These are phyloP conservation scores for Umbellularia californica DNA, from an alignment of 164 flowering plant species.

Conservation along the genomic window DNA sequence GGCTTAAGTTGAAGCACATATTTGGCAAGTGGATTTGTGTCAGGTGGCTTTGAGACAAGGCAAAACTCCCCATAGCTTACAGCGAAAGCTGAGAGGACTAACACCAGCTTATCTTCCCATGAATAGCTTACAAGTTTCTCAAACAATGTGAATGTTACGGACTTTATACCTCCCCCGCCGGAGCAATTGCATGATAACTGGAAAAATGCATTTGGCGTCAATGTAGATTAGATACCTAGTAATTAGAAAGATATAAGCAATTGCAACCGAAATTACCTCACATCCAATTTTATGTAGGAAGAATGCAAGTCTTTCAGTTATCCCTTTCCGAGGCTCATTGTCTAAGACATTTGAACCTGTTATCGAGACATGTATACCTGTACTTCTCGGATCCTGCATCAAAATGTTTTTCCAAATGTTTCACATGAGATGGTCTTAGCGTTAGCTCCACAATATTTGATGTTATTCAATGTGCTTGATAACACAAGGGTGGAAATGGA, in stretches of 20 bases:
- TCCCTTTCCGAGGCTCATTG: constrained; percentile 6
- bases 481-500: too few relatives aligned
- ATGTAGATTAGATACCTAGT: too few relatives aligned
- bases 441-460: too few relatives aligned
- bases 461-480: too few relatives aligned
- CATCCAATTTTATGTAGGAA: constrained; percentile 40
- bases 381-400: constrained; percentile 18
- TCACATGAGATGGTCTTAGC: too few relatives aligned
- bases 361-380: neutral
- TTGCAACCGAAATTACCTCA: constrained; percentile 35
- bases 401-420: neutral
- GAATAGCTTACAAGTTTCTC: constrained; percentile 35
- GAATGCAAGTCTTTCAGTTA: constrained; percentile 41
- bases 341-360: constrained; percentile 19
- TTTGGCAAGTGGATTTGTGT: constrained; percentile 35
- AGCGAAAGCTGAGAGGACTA: constrained; percentile 41
- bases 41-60: constrained; percentile 32
- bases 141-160: constrained; percentile 42
- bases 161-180: constrained; percentile 45
- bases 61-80: constrained; percentile 44
- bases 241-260: too few relatives aligned
- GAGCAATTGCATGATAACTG: constrained; percentile 64
- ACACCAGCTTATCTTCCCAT: constrained; percentile 50
- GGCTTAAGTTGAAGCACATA: constrained; percentile 38
- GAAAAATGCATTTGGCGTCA: neutral